phyloP scores from a whole-genome alignment of 1,284 basidiomycete genomes.

The Apiotrichum mycotoxinovorans region DNA sequence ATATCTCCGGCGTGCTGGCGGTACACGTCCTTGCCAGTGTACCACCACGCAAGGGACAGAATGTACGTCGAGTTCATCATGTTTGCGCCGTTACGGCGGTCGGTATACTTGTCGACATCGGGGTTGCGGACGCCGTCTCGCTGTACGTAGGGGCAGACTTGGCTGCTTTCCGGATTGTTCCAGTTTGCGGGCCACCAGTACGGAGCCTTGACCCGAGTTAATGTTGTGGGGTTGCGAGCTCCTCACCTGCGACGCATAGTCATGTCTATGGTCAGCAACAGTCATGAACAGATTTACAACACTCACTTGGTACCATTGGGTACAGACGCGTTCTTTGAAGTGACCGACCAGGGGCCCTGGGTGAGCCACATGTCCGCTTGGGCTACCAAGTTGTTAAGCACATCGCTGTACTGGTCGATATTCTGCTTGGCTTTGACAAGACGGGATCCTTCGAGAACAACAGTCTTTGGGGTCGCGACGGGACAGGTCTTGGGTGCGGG shows the following conservation, averaged over 20 bases:
- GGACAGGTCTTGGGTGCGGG: background rate
- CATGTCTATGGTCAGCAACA: conserved; percentile 4
- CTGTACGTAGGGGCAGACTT: conserved; percentile 13
- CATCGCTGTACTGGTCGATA: background rate
- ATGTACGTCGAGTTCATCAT: conserved; percentile 13
- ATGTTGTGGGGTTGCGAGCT: too few species aligned
- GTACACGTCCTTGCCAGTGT: conserved; percentile 13
- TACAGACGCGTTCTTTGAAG: conserved; percentile 6
- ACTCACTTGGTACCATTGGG: conserved; percentile 8
- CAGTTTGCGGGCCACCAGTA: conserved; percentile 16
- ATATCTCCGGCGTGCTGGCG: background rate
- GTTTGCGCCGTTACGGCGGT: conserved; percentile 7
- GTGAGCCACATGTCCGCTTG: conserved; percentile 1
- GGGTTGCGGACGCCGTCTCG: conserved; percentile 15
- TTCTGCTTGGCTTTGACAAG: background rate
- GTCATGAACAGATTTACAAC: too few species aligned
- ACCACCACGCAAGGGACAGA: conserved; percentile 15
- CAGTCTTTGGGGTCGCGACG: background rate
- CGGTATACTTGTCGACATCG: conserved; percentile 13
- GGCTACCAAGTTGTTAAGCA: background rate
- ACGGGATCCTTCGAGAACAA: conserved; percentile 8
- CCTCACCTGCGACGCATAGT: conserved; percentile 18
- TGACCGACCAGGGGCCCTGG: conserved; percentile 12
- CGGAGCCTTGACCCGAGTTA: conserved; percentile 7
- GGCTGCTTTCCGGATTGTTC: background rate